Conservation (phyloP, 768 basidiomycete species). For the Phylloporus rhodoxanthus region DNA sequence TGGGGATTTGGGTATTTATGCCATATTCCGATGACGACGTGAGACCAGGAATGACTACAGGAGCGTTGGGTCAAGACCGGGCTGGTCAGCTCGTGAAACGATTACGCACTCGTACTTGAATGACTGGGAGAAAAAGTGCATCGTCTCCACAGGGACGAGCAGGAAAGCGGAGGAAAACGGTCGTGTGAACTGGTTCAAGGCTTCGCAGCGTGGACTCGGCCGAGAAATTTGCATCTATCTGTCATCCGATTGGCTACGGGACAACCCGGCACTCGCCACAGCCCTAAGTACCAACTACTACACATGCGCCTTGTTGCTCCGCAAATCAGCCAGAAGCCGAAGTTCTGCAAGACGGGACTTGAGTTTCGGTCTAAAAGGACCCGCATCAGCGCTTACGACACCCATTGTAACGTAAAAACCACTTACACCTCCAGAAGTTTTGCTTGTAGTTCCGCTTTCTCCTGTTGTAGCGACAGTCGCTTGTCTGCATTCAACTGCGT, state of each 20-base stretch:
- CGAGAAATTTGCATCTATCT: conserved; percentile 16
- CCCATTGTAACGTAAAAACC: neutral
- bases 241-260: conserved; percentile 28
- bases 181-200: conserved; percentile 14
- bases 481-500: conserved; percentile 87
- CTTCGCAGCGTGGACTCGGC: conserved; percentile 7
- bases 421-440: conserved; percentile 84
- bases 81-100: conserved; percentile 1
- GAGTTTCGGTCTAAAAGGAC: conserved; percentile 64
- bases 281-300: neutral
- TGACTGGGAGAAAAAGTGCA: conserved; percentile 86
- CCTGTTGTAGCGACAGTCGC: conserved; percentile 85
- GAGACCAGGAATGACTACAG: conserved; percentile 78
- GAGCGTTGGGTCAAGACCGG: conserved; percentile 8
- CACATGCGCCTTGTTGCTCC: neutral
- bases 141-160: conserved; percentile 33
- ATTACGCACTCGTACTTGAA: conserved; percentile 74
- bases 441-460: conserved; percentile 83
- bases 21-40: conserved; percentile 91
- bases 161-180: conserved; percentile 17
- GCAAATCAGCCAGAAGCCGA: conserved; percentile 32
- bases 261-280: conserved; percentile 11
- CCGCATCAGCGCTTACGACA: conserved; percentile 1
- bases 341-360: conserved; percentile 69
- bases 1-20: conserved; percentile 94